Conservation (phyloP, 108 stramenopile genomes). For the Epipyxis sp. region DNA sequence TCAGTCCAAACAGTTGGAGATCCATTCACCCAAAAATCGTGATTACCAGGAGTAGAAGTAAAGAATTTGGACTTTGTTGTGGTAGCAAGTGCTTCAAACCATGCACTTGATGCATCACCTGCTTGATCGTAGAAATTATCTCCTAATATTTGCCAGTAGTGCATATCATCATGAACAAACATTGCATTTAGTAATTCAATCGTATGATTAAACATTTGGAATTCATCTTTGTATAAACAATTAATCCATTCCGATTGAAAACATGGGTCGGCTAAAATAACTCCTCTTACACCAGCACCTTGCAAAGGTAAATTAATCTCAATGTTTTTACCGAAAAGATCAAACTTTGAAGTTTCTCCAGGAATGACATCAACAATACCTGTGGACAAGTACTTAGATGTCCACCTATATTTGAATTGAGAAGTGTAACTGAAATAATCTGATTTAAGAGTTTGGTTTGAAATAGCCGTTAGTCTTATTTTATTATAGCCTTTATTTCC, state of each 20-base stretch:
- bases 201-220: neutral
- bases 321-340: neutral
- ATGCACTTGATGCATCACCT: neutral
- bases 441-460: neutral
- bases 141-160: conserved; percentile 24
- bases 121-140: conserved; percentile 31
- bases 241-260: conserved; percentile 11
- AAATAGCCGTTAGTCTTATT: neutral
- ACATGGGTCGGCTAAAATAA: conserved; percentile 21
- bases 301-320: neutral
- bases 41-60: conserved; percentile 12
- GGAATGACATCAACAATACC: neutral
- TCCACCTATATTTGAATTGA: conserved; percentile 22
- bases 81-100: neutral
- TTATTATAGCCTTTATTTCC: conserved; percentile 3
- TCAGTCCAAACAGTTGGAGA: neutral
- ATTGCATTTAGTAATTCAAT: conserved; percentile 3
- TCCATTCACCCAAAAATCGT: conserved; percentile 29
- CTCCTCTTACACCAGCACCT: conserved; percentile 1
- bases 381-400: neutral
- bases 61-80: neutral
- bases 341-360: neutral
- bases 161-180: conserved; percentile 11
- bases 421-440: neutral
- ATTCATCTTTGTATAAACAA: neutral